Base-by-base conservation (phyloP, 352 stramenopile species). In the Pythium dissotocum region DNA sequence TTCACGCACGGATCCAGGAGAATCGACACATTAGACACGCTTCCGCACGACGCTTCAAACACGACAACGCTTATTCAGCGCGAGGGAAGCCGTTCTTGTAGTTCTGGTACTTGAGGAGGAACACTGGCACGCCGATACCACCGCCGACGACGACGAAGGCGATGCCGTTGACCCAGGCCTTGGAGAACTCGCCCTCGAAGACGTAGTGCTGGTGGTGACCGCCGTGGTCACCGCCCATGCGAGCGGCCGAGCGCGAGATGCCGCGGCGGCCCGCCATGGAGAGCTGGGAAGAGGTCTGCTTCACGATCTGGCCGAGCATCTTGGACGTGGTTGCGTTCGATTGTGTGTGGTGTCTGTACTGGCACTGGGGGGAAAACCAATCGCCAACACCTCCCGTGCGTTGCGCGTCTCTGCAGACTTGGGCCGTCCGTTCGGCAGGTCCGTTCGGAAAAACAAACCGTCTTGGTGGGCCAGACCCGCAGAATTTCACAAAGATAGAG, bases 71-170 rank as follows among this genome's bases (percentile, higher is more conserved):
- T 93, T 93, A 90, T 76, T 87, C 73, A 63, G 85, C 76, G 67
- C 88, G 87, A 44, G 87, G 87, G 73, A 95, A 95, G 33, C 87
- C 87, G 78, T 92, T 85, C 84, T 95, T 95, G 80, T 81, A 95
- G 85, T 95, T 95, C 78, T 95, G 87, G 78, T 92, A 91, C 75
- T 85, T 87, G 72, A 86, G 73, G 60, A 89, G 69, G 55, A 77
- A 44, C 61, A 93, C 70, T 51, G 87, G 87, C 32, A 93, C 79
- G 48, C 61, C 80, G 21, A 89, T 70, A 67, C 87, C 87, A 62
- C 81, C 85, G 28, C 80, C 74, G 44, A 90, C 83, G 48, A 93
- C 82, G 66, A 91, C 76, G 21, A 89, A 42, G 32, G 72, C 71
- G 66, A 89, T 51, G 28, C 80, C 79, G 63, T 78, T 78, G 51